Conservation (phyloP, 208 protist species). For the Acanthamoeba triangularis region DNA sequence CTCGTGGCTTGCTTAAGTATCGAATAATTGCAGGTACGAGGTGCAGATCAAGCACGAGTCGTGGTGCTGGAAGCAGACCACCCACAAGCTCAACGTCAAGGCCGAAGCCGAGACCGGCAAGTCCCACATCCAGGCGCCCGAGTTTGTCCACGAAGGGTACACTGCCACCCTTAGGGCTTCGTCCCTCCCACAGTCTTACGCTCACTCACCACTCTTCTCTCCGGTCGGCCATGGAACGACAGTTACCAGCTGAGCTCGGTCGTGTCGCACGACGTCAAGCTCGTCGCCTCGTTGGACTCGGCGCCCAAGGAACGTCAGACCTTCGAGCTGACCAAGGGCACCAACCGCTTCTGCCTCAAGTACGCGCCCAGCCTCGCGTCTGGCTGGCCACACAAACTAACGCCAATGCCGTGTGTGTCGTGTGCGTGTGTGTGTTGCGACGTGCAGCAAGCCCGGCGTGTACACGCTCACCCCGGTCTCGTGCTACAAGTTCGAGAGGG, state of each 20-base stretch:
- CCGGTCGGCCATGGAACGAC: neutral
- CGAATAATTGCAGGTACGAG: neutral
- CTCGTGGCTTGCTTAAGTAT: too few species aligned
- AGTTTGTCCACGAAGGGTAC: conserved; percentile 27
- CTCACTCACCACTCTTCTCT: neutral
- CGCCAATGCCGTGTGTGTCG: neutral
- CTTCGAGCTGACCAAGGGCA: conserved; percentile 65
- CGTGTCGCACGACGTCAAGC: conserved; percentile 61
- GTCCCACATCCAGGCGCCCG: conserved; percentile 29
- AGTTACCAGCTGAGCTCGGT: conserved; percentile 65
- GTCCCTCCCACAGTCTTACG: neutral
- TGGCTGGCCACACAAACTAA: neutral
- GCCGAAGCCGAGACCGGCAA: conserved; percentile 39
- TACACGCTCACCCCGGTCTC: conserved; percentile 69
- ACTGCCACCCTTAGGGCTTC: neutral
- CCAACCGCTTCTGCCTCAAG: conserved; percentile 70
- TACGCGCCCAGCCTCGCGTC: neutral
- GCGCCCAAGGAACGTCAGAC: conserved; percentile 14
- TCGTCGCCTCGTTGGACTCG: conserved; percentile 36
- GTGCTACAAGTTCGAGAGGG: conserved; percentile 67
- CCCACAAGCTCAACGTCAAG: conserved; percentile 28
- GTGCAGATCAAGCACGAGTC: conserved; percentile 56
- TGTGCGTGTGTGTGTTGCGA: neutral
- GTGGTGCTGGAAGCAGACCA: conserved; percentile 56
- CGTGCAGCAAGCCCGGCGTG: conserved; percentile 9